Evolutionary conservation across 2,329 filamentous ascomycete species (phyloP), one percentile per base, ranked within the genome.

Genomic region (Pseudohalonectria lignicola): DNA sequence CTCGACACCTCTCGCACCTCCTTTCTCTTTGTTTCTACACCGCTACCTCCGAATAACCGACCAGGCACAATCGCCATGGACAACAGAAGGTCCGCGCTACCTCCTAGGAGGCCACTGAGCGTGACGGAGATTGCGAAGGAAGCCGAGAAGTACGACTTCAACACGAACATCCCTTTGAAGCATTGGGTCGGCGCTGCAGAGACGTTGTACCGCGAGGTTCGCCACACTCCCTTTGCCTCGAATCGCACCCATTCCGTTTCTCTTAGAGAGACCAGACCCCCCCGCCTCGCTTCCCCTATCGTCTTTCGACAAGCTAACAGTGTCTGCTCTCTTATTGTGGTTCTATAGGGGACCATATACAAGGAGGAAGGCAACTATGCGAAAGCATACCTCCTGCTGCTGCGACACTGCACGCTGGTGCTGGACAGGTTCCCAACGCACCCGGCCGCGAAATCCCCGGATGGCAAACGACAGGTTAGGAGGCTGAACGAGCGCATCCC

Each of bases 381-480:
- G 49, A 82, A 92, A 53, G 85, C 90, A 4, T 98, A 94, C 57
- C 73, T 95, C 39, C 77, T 96, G 42, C 74, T 94, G n/a, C 86
- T 92, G 55, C 79, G 92, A 48, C 87, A 94, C 61, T 86, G 86
- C 9, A 72, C 81, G 38, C 76, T 98, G n/a, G 75, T 94, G 18
- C 65, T 94, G 20, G 74, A 86, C 6, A 72, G 82, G 39, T 67
- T 98, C 8, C 70, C 75, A 1, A 71, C 65, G 2, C 92, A 96
- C 49, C 87, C 90, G 2, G 77, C 92, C 40, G 76, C 76, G 33
- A 81, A 74, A 47, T 71, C 76, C 7, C 69, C 75, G 9, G 75
- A 81, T 26, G 79, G 76, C 8, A 74, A 75, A 33, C 74, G 69
- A 38, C 70, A 77, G 2, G 72, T 90, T 18, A 67, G 57, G n/a